Evolutionary conservation across 2,329 filamentous ascomycete genomes (phyloP), one percentile per base, ranked within the genome.

Genomic region (Claviceps sp.): DNA sequence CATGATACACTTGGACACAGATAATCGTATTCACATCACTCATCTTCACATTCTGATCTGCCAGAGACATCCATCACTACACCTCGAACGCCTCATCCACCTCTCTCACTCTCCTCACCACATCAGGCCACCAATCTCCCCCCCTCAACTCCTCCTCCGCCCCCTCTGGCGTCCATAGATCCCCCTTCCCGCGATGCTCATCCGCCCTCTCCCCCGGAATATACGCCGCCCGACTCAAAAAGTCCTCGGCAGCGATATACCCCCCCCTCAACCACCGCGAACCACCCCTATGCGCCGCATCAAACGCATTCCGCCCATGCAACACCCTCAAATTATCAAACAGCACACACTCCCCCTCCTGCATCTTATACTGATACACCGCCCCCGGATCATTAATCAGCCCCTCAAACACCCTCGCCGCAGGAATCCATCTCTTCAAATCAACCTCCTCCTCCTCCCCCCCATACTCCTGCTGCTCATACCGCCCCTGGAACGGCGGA

Each of bases 241-340:
- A 73, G 54, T 72, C 72, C 52, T 73, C 65, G 4, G 66, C 60
- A 56, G 85, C 80, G 30, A 96, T 74, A 67, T 97, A 98, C 0
- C 87, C 79, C 4, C 93, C 93, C 59, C 87, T 86, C 51, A 97
- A 68, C 87, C 88, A 95, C 50, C 91, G 75, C 55, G 82, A 77
- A 1, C 87, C 87, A 6, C 75, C 74, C 0, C 69, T 69, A 34
- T 11, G 30, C 0, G 73, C 68, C 0, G 62, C 56, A 63, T 91
- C 81, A 66, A 97, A 97, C 34, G 81, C 79, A 16, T 74, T 77
- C 4, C 93, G 75, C 0, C 89, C 91, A 70, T 97, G 93, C 62
- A 95, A 67, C n/a, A 95, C 75, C 17, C 91, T 76, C 54, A 81
- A 70, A 63, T 97, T 97, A 64, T 95, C 85, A 63, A 98, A 97